Percentiles rank a stretch among this genome's conserved stretches.
Evolutionary conservation across 2,329 filamentous ascomycete species (phyloP).

Genomic region (Dichotomopilus funicola): DNA sequence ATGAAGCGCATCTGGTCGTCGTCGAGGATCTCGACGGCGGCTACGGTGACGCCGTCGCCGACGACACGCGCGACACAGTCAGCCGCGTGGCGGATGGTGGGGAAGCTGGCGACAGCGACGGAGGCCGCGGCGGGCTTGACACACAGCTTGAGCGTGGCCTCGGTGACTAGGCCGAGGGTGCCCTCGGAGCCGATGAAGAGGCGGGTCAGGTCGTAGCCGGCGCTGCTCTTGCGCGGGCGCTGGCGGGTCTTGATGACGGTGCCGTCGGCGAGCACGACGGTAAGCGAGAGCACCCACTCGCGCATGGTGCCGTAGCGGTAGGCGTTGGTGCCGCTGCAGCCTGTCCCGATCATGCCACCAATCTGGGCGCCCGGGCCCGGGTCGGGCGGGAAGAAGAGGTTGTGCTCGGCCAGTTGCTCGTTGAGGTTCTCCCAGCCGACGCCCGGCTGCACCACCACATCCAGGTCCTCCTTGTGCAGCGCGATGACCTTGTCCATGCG

Average conservation of each 20-base stretch:
- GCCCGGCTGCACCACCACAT: slow-evolving; percentile 71
- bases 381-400: slow-evolving; percentile 87
- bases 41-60: slow-evolving; percentile 71
- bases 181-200: slow-evolving; percentile 89
- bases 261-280: slow-evolving; percentile 83
- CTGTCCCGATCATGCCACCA: slow-evolving; percentile 77
- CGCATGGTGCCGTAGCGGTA: slow-evolving; percentile 93
- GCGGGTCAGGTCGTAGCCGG: slow-evolving; percentile 85
- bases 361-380: slow-evolving; percentile 90
- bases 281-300: slow-evolving; percentile 83
- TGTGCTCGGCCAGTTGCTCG: slow-evolving; percentile 63
- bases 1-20: slow-evolving; percentile 78
- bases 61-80: slow-evolving; percentile 77
- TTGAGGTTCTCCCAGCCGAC: slow-evolving; percentile 85
- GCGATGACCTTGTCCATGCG: slow-evolving; percentile 76
- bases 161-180: slow-evolving; percentile 83
- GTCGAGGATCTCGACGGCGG: slow-evolving; percentile 88
- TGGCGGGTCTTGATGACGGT: slow-evolving; percentile 86
- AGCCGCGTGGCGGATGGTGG: slow-evolving; percentile 61
- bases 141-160: slow-evolving; percentile 82
- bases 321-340: slow-evolving; percentile 73
- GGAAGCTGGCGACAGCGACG: slow-evolving; percentile 65
- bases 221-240: slow-evolving; percentile 80
- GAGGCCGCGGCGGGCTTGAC: slow-evolving; percentile 72
- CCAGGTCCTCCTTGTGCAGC: slow-evolving; percentile 70